Evolutionary conservation across 108 stramenopile genomes (phyloP).

Genomic region (Cylindrotheca closterium): DNA sequence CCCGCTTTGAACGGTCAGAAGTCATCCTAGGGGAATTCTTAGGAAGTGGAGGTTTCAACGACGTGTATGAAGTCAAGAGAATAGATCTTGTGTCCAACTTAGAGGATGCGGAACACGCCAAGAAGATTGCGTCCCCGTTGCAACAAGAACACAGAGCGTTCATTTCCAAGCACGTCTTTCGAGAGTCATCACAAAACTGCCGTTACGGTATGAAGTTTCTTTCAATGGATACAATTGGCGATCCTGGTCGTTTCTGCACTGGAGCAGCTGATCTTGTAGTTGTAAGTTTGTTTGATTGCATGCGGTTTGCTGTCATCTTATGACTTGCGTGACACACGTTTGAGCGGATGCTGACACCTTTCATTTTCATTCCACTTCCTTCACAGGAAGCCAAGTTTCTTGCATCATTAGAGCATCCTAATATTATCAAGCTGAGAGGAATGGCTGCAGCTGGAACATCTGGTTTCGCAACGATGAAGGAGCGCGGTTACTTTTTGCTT

Average conservation of each 20-base stretch:
- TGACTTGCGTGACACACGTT: conserved; percentile 4
- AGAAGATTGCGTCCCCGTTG: conserved; percentile 51
- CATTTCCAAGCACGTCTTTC: conserved; percentile 45
- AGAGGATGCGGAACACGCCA: conserved; percentile 36
- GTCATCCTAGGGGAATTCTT: conserved; percentile 63
- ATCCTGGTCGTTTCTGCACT: conserved; percentile 58
- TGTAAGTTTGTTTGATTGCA: conserved; percentile 28
- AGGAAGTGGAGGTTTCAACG: conserved; percentile 76
- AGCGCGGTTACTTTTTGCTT: conserved; percentile 77
- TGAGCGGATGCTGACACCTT: too few relatives aligned
- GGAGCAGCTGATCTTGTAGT: conserved; percentile 78
- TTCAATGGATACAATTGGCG: conserved; percentile 45
- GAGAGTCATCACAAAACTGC: conserved; percentile 47
- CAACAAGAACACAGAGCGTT: conserved; percentile 48
- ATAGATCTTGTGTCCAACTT: conserved; percentile 37
- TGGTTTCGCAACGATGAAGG: conserved; percentile 47
- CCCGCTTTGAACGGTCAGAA: conserved; percentile 61
- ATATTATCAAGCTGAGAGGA: conserved; percentile 68
- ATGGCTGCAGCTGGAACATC: conserved; percentile 75
- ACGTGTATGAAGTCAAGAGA: conserved; percentile 65
- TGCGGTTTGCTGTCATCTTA: background rate
- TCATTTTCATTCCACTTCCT: background rate
- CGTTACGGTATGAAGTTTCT: conserved; percentile 71
- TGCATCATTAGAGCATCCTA: conserved; percentile 53
- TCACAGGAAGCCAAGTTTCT: conserved; percentile 55